Percentiles rank a stretch among this genome's conserved stretches.
These are phyloP conservation scores for Magnusiomyces paraingens DNA, from an alignment of 1,139 yeast genomes.

Conservation along the genomic window DNA sequence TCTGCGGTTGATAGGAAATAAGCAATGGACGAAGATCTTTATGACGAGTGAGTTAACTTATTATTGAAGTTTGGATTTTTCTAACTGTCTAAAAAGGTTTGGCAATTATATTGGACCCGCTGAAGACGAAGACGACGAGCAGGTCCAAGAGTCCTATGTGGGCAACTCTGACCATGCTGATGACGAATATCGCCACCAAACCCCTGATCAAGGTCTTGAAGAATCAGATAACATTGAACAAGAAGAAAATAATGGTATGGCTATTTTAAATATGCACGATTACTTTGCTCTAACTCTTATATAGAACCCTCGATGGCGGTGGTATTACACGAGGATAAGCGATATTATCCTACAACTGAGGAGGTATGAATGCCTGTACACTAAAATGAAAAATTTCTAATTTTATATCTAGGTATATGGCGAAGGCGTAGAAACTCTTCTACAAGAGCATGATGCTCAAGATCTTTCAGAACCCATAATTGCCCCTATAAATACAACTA, in stretches of 20 bases:
- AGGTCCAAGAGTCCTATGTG: constrained; percentile 11
- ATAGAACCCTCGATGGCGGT: constrained; percentile 22
- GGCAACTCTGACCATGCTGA: constrained; percentile 11
- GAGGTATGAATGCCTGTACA: constrained; percentile 25
- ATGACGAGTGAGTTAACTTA: constrained; percentile 51
- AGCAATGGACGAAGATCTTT: constrained; percentile 44
- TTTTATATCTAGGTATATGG: constrained; percentile 41
- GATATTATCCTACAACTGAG: constrained; percentile 38
- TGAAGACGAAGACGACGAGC: constrained; percentile 16
- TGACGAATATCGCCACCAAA: constrained; percentile 13
- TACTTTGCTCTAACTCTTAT: background rate
- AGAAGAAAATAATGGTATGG: constrained; percentile 14
- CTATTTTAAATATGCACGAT: constrained; percentile 16
- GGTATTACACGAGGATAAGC: constrained; percentile 43
- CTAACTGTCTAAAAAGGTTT: constrained; percentile 29
- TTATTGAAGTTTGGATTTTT: constrained; percentile 7
- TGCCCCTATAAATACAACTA: constrained; percentile 43
- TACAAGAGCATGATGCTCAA: constrained; percentile 52
- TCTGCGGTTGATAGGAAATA: no score
- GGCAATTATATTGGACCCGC: constrained; percentile 60
- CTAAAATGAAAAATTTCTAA: constrained; percentile 36
- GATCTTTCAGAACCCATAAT: constrained; percentile 59
- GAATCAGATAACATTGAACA: constrained; percentile 10
- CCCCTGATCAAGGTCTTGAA: constrained; percentile 6
- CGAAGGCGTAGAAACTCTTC: constrained; percentile 56